phyloP scores from a whole-genome alignment of 1,284 basidiomycete species.

The Cystobasidium sp. region DNA sequence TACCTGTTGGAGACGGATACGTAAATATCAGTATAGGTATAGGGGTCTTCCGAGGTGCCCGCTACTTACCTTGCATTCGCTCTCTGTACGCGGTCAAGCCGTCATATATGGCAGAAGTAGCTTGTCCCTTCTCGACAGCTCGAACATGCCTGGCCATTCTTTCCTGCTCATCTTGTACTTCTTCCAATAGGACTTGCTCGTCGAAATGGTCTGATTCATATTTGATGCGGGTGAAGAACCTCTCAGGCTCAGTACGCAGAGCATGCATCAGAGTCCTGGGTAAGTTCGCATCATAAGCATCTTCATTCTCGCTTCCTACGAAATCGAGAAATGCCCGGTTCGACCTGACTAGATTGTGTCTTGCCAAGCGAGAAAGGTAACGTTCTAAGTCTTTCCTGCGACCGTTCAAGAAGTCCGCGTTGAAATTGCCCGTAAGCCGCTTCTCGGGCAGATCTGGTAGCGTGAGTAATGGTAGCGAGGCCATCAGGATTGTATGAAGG shows the following conservation, averaged over 20 bases:
- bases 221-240: conserved; percentile 76
- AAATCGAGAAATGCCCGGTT: conserved; percentile 81
- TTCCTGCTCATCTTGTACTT: conserved; percentile 30
- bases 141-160: conserved; percentile 32
- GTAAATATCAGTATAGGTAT: conserved; percentile 1
- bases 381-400: conserved; percentile 76
- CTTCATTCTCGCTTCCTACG: conserved; percentile 67
- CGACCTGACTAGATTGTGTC: conserved; percentile 78
- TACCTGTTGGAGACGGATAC: conserved; percentile 62
- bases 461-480: conserved; percentile 72
- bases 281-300: conserved; percentile 21
- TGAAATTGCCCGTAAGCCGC: conserved; percentile 78
- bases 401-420: conserved; percentile 77
- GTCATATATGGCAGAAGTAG: conserved; percentile 60
- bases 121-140: conserved; percentile 42
- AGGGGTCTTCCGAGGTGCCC: not conserved
- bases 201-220: conserved; percentile 85
- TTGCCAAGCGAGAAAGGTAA: conserved; percentile 70
- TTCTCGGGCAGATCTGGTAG: conserved; percentile 81
- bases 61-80: conserved; percentile 66
- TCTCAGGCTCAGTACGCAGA: not conserved
- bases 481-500: conserved; percentile 69
- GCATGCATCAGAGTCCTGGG: not conserved
- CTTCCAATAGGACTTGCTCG: conserved; percentile 57
- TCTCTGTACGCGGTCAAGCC: conserved; percentile 68